Evolutionary conservation across 768 basidiomycete genomes (phyloP).

Genomic region (Macrolepiota dolichaula): DNA sequence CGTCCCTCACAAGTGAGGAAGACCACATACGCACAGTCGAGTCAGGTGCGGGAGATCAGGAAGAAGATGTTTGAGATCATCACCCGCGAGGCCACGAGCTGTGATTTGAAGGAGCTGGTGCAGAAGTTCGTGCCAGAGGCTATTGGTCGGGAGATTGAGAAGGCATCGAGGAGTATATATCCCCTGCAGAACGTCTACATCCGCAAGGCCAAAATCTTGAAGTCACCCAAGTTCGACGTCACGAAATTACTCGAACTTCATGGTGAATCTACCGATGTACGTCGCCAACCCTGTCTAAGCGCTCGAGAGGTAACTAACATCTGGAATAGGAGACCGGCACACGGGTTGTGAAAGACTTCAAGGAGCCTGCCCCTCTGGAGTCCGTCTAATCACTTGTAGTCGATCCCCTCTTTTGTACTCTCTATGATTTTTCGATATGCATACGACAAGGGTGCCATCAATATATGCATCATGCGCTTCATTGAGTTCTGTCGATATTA

Average conservation of each 20-base stretch:
- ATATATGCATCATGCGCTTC: conserved; percentile 19
- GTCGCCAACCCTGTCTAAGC: conserved; percentile 30
- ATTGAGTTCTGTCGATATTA: too few species aligned
- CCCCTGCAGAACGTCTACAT: conserved; percentile 99
- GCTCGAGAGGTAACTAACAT: background rate
- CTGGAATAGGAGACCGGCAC: conserved; percentile 83
- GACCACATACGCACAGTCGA: conserved; percentile 96
- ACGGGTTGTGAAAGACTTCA: conserved; percentile 92
- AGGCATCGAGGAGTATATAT: conserved; percentile 94
- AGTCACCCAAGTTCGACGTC: conserved; percentile 95
- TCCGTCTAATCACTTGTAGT: conserved; percentile 68
- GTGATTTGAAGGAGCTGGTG: conserved; percentile 96
- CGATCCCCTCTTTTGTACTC: conserved; percentile 24
- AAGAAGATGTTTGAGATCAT: conserved; percentile 99
- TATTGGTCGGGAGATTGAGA: conserved; percentile 99
- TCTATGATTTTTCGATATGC: conserved; percentile 22
- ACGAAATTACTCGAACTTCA: conserved; percentile 96
- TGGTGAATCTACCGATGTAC: conserved; percentile 89
- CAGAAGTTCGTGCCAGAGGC: conserved; percentile 99
- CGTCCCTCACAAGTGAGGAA: conserved; percentile 96
- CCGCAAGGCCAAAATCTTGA: conserved; percentile 99
- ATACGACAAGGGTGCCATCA: conserved; percentile 17
- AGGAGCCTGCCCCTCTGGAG: conserved; percentile 93
- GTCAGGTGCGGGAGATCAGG: conserved; percentile 95
- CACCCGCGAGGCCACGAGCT: conserved; percentile 91